A percentile compares a stretch with the other conserved stretches of the same genome.
phyloP scores from a whole-genome alignment of 2,329 filamentous ascomycete species.

The Fusarium odoratissimum region DNA sequence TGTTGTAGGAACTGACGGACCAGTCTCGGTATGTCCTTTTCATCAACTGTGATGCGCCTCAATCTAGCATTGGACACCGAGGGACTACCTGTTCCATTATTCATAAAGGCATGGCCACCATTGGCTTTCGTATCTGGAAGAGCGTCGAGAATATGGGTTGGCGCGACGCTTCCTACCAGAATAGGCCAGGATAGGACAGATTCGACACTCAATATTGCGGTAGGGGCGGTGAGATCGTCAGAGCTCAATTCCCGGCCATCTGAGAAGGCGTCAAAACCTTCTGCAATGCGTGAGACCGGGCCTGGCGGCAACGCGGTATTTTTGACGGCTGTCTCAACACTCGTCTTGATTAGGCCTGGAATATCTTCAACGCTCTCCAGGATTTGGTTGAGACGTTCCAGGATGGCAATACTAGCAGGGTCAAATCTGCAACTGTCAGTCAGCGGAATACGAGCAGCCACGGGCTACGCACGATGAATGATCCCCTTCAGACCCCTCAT shows the following conservation, averaged over 20 bases:
- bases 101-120: background rate
- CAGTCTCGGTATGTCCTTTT: background rate
- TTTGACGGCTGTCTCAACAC: background rate
- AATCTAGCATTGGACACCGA: accelerated
- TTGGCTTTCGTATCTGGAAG: background rate
- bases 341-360: background rate
- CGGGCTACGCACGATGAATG: background rate
- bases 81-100: background rate
- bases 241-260: background rate
- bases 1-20: background rate
- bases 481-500: background rate
- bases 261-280: background rate
- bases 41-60: background rate
- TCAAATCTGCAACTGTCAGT: background rate
- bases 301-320: background rate
- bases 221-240: background rate
- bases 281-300: background rate
- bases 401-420: background rate
- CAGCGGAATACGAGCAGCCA: background rate
- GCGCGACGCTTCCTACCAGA: background rate
- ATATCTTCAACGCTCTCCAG: background rate
- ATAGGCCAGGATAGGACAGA: background rate
- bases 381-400: background rate
- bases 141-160: background rate
- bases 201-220: background rate